Evolutionary conservation across 192 early-diverging fungal species (phyloP).

Genomic region (Linnemannia exigua): DNA sequence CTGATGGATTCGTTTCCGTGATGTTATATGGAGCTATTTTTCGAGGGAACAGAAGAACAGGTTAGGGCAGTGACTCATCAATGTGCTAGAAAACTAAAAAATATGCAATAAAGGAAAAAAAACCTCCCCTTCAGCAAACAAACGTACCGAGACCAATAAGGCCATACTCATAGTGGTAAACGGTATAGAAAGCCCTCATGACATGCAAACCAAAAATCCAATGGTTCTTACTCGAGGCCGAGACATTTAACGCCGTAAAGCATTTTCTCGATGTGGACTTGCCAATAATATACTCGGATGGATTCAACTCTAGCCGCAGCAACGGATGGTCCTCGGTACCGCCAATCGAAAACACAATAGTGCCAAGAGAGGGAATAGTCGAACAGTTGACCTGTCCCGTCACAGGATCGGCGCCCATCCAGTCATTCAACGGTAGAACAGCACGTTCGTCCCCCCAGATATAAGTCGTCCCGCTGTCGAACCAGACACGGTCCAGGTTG

Average conservation of each 20-base stretch:
- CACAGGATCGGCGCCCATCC: slow-evolving; percentile 36
- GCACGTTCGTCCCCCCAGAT: slow-evolving; percentile 34
- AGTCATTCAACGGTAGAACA: slow-evolving; percentile 15
- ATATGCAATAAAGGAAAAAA: not conserved
- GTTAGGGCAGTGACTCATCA: not conserved
- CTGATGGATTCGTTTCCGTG: slow-evolving; percentile 20
- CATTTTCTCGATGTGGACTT: slow-evolving; percentile 15
- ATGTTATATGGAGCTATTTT: slow-evolving; percentile 37
- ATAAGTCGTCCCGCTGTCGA: slow-evolving; percentile 31
- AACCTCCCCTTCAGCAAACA: not conserved
- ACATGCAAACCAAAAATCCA: slow-evolving; percentile 44
- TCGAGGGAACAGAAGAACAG: not conserved
- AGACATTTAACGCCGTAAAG: slow-evolving; percentile 32
- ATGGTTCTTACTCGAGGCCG: slow-evolving; percentile 13
- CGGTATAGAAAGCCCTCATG: slow-evolving; percentile 29
- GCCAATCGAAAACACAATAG: slow-evolving; percentile 24
- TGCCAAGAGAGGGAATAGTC: not conserved
- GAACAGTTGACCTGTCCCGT: slow-evolving; percentile 38
- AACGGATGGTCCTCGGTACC: not conserved
- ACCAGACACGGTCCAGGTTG: slow-evolving; percentile 34
- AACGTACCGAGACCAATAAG: slow-evolving; percentile 37
- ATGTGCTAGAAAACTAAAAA: not conserved
- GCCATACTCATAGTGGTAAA: slow-evolving; percentile 38
- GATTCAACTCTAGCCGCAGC: slow-evolving; percentile 23
- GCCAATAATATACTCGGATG: slow-evolving; percentile 35